Evolutionary conservation across 1,284 basidiomycete species (phyloP).

Genomic region (Ceratobasidium sp.): DNA sequence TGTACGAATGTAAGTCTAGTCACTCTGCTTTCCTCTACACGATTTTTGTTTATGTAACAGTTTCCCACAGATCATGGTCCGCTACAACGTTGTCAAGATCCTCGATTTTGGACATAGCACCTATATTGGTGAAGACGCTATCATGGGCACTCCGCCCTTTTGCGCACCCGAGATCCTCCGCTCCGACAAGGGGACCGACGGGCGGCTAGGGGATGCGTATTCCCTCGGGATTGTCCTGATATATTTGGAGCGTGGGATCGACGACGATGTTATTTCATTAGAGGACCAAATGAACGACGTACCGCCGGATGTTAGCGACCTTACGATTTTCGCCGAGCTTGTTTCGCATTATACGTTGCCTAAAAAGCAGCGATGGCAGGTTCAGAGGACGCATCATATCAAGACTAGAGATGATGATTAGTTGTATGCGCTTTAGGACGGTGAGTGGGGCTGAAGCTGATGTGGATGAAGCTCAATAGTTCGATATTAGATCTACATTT

Average conservation of each 20-base stretch:
- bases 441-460: neutral
- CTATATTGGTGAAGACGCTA: conserved; percentile 34
- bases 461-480: neutral
- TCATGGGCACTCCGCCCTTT: conserved; percentile 71
- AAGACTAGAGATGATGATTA: conserved; percentile 43
- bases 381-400: conserved; percentile 40
- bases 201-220: conserved; percentile 82
- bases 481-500: neutral
- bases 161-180: conserved; percentile 83
- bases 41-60: neutral
- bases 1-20: conserved; percentile 79
- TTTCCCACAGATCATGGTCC: conserved; percentile 33
- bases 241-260: conserved; percentile 77
- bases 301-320: conserved; percentile 33
- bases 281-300: conserved; percentile 35
- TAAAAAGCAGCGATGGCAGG: conserved; percentile 34
- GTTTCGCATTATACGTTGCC: conserved; percentile 40
- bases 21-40: conserved; percentile 60
- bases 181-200: conserved; percentile 77
- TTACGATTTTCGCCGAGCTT: conserved; percentile 29
- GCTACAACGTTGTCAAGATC: conserved; percentile 76
- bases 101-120: conserved; percentile 86
- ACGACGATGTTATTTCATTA: conserved; percentile 68
- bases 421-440: neutral
- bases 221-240: conserved; percentile 86